A percentile compares a stretch with the other conserved stretches of the same genome.
Conservation (phyloP, 129 eudicot genomes). For the Arctium minus region DNA sequence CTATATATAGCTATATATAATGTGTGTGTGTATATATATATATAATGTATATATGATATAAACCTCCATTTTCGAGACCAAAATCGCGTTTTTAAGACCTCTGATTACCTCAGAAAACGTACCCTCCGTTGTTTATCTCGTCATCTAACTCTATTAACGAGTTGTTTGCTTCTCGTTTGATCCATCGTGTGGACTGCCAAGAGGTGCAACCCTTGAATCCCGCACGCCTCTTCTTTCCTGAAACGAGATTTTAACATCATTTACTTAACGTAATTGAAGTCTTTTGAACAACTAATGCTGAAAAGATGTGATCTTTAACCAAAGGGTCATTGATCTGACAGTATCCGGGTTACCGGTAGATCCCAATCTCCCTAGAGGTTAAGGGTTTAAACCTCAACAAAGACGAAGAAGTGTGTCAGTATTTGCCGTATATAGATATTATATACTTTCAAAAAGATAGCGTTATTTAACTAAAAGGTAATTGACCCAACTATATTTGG, state of each 20-base stretch:
- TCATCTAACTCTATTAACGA: slow-evolving; percentile 4
- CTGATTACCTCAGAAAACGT: background rate
- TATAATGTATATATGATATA: background rate
- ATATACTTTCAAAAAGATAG: background rate
- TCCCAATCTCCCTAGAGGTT: background rate
- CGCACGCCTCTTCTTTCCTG: slow-evolving; percentile 43
- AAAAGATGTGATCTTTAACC: background rate
- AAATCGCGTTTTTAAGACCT: background rate
- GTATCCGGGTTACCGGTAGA: background rate
- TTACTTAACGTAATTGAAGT: background rate
- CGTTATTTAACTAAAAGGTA: too few species aligned
- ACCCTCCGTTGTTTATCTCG: background rate
- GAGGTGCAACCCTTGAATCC: slow-evolving; percentile 33
- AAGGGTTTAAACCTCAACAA: too few species aligned
- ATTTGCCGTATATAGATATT: too few species aligned
- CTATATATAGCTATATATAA: background rate
- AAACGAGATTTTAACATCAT: background rate
- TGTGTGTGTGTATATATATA: background rate
- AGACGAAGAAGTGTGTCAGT: too few species aligned
- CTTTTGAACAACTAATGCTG: background rate
- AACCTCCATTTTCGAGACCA: background rate
- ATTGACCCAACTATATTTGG: background rate
- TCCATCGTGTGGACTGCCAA: slow-evolving; percentile 26
- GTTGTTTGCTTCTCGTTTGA: slow-evolving; percentile 26
- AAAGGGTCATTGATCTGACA: background rate